Conservation (phyloP, 768 basidiomycete species). For the Tricholoma saponaceum region DNA sequence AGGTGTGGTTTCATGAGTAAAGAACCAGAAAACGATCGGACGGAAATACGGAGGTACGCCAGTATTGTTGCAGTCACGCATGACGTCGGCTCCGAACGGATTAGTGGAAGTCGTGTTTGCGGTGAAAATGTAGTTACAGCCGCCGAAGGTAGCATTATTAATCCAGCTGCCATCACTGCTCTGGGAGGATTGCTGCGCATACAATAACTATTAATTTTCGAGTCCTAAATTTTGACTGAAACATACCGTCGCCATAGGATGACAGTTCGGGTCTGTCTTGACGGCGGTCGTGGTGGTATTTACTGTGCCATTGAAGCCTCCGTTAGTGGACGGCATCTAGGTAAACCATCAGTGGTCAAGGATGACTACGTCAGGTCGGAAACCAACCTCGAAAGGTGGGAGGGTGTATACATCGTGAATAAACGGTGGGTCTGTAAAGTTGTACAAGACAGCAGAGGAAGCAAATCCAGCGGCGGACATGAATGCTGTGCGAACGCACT, state of each 20-base stretch:
- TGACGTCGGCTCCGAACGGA: neutral
- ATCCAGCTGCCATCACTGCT: conserved; percentile 26
- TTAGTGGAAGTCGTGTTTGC: neutral
- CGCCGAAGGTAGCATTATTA: conserved; percentile 35
- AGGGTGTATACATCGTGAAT: conserved; percentile 42
- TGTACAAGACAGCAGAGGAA: conserved; percentile 43
- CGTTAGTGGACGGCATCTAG: neutral
- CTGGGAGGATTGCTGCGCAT: conserved; percentile 21
- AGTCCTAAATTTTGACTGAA: neutral
- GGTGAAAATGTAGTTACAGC: conserved; percentile 22
- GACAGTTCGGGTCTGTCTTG: neutral
- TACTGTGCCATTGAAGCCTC: neutral
- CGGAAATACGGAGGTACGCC: conserved; percentile 31
- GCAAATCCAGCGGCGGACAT: conserved; percentile 53
- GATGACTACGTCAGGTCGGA: neutral
- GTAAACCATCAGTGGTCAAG: neutral
- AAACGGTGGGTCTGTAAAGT: conserved; percentile 43
- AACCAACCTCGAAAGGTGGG: conserved; percentile 39
- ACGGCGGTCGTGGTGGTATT: neutral
- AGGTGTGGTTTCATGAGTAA: conserved; percentile 33
- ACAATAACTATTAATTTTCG: neutral
- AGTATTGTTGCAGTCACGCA: conserved; percentile 2
- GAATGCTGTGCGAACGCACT: conserved; percentile 34
- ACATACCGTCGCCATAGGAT: neutral
- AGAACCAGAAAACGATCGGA: conserved; percentile 58